Conservation (phyloP, 371 early-diverging fungal species). For the Mucor sp. region DNA sequence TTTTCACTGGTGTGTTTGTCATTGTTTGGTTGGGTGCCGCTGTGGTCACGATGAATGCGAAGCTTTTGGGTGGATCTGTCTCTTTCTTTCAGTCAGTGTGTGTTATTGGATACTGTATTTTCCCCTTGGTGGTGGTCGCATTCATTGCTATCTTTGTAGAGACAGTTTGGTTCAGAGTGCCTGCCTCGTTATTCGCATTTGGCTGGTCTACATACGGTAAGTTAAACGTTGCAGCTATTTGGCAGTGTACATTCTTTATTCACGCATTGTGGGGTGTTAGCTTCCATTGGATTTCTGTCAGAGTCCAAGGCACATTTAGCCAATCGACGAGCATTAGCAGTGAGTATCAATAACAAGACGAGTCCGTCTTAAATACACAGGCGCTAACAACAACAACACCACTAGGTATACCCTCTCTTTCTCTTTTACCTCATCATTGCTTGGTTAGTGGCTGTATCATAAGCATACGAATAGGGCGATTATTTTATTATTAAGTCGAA, state of each 20-base stretch:
- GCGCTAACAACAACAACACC: no score
- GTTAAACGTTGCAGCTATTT: not conserved
- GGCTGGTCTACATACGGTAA: conserved; percentile 83
- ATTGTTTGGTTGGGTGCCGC: conserved; percentile 92
- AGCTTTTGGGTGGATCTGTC: conserved; percentile 88
- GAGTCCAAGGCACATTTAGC: conserved; percentile 69
- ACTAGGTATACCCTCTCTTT: conserved; percentile 78
- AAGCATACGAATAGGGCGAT: not conserved
- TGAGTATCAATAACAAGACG: conserved; percentile 36
- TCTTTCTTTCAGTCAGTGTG: conserved; percentile 95
- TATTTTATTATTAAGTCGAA: not conserved
- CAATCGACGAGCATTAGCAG: conserved; percentile 81
- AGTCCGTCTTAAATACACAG: no score
- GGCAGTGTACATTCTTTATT: not conserved
- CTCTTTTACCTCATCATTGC: conserved; percentile 91
- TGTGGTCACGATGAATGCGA: conserved; percentile 90
- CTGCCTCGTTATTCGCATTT: conserved; percentile 73
- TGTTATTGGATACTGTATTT: conserved; percentile 93
- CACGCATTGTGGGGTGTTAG: not conserved
- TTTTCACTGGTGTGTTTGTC: conserved; percentile 90
- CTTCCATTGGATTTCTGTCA: conserved; percentile 86
- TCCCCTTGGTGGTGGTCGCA: conserved; percentile 83
- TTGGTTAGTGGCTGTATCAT: conserved; percentile 85
- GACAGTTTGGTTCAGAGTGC: conserved; percentile 63
- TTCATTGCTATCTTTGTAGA: conserved; percentile 66